Conservation (phyloP, 257 asterid species). For the Ilex asprella region DNA sequence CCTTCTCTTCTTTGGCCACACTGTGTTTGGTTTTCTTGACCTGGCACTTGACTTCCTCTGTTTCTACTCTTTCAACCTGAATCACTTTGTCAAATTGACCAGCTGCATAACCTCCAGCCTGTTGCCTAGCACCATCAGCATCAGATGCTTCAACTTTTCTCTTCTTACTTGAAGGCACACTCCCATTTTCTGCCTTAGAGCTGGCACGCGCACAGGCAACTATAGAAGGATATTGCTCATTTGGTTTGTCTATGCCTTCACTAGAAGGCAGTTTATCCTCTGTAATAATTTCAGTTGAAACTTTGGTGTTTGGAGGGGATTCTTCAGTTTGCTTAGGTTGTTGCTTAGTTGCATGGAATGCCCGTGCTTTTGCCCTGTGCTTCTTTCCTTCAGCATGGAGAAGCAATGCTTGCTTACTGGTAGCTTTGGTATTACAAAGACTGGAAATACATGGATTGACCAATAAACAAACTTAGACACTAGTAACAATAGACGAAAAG, state of each 20-base stretch:
- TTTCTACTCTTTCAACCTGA: conserved; percentile 28
- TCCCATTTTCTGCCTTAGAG: conserved; percentile 30
- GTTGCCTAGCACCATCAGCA: conserved; percentile 25
- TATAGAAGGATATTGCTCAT: conserved; percentile 34
- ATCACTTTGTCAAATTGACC: conserved; percentile 40
- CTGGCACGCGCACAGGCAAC: conserved; percentile 15
- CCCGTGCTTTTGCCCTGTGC: conserved; percentile 89
- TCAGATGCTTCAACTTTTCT: conserved; percentile 54
- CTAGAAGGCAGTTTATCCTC: conserved; percentile 17
- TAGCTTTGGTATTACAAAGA: conserved; percentile 79
- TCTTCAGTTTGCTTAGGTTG: conserved; percentile 39
- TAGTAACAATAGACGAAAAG: not conserved
- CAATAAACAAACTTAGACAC: not conserved
- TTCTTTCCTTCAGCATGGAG: conserved; percentile 93
- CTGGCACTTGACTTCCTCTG: conserved; percentile 21
- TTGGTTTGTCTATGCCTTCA: conserved; percentile 26
- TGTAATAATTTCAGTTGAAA: conserved; percentile 20
- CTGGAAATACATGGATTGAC: conserved; percentile 32
- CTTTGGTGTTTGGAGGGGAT: conserved; percentile 12
- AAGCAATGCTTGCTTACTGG: conserved; percentile 88
- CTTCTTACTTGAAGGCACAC: conserved; percentile 39
- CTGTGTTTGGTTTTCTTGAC: conserved; percentile 46
- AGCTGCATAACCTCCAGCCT: conserved; percentile 20
- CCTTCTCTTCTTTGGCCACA: conserved; percentile 22
- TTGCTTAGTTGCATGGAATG: conserved; percentile 66